phyloP scores from a whole-genome alignment of 495 filamentous ascomycete genomes.

The Tuber umbilicatum region DNA sequence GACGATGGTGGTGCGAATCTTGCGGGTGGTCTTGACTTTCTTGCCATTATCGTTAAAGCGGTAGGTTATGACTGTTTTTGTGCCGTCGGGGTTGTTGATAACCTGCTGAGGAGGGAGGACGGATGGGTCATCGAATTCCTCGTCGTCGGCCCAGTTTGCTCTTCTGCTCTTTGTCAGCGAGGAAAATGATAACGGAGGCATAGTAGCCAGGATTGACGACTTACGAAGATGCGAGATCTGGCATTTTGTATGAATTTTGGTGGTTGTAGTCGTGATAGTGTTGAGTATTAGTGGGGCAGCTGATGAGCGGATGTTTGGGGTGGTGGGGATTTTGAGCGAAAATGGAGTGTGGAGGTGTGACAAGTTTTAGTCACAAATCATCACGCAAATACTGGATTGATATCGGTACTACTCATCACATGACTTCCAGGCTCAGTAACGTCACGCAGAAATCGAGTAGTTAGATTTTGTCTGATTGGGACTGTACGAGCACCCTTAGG shows the following conservation, averaged over 20 bases:
- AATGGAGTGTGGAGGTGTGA: not conserved
- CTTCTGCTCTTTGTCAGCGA: slow-evolving; percentile 14
- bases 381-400: not conserved
- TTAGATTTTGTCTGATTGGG: not conserved
- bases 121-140: slow-evolving; percentile 77
- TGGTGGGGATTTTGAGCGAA: not conserved
- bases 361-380: not conserved
- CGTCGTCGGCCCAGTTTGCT: slow-evolving; percentile 92
- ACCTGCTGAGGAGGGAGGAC: slow-evolving; percentile 76
- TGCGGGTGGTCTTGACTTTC: slow-evolving; percentile 91
- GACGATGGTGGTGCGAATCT: slow-evolving; percentile 80
- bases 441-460: not conserved
- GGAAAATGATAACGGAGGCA: not conserved
- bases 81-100: slow-evolving; percentile 93
- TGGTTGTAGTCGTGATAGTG: not conserved
- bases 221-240: not conserved
- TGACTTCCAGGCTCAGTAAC: not conserved
- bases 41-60: slow-evolving; percentile 86
- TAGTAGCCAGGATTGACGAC: not conserved
- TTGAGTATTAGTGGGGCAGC: not conserved
- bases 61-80: slow-evolving; percentile 88
- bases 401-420: not conserved
- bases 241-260: not conserved
- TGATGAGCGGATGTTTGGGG: not conserved
- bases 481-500: too few relatives aligned